Evolutionary conservation across 1,284 basidiomycete genomes (phyloP), one percentile per base, ranked within the genome.

Genomic region (Mycosarcoma maydis): DNA sequence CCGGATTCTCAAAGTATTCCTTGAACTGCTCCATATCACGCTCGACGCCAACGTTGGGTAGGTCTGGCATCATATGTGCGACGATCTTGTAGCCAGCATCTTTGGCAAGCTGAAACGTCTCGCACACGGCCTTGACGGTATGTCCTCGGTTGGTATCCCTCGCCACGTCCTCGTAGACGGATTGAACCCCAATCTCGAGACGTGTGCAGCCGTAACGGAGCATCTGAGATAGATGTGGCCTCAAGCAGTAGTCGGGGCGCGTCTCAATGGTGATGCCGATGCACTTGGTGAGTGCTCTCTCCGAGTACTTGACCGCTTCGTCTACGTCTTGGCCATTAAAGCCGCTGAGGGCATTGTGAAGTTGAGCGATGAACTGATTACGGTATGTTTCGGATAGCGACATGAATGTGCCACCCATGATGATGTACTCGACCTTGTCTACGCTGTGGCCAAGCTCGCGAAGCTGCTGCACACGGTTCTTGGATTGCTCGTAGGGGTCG

Each of bases 351-450:
- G 96, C 94, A 80, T 98, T 98, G 83, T 98, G 96, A 46, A 99
- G 86, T 68, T 98, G 94, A 0, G 95, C 94, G 57, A 98, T 88
- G 77, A 99, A 99, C 67, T 90, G 89, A 73, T 89, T 89, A 54
- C 95, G 88, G 81, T 99, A 98, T 39, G 93, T 92, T 83, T 98
- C 93, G 20, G 94, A 90, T 88, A 98, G 94, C 75, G 92, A 96
- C 94, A 99, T 97, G 83, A 99, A 98, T 4, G 95, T 99, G 40
- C 95, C 95, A 29, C 95, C 96, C 95, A 99, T 99, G 75, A 98
- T 87, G 65, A 98, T 98, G 80, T 98, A 98, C 82, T 98, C 95
- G 42, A 98, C 91, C 87, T 98, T 99, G 84, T 98, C 96, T 2
- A 98, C 95, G 75, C 87, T 94, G 83, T 98, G 96, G 2, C 96